Evolutionary conservation across 2,329 filamentous ascomycete species (phyloP), one percentile per base, ranked within the genome.

Genomic region (Botrytis fabae): DNA sequence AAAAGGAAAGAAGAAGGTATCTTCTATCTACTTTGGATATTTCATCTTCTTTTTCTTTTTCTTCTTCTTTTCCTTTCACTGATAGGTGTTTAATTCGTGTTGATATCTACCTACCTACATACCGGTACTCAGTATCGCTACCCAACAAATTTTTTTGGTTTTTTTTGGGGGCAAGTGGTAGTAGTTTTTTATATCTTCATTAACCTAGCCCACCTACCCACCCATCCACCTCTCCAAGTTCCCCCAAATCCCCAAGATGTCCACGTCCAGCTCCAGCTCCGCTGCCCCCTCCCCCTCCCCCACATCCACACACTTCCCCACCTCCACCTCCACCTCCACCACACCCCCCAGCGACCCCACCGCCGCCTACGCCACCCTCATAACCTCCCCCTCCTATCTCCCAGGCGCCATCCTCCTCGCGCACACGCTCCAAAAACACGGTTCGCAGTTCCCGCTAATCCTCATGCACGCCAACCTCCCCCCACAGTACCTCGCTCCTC

Each of bases 351-450:
- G n/a, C 59, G 59, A 38, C 38, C 38, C 38, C 61, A 44, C 40
- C n/a, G 61, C 38, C 38, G 69, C 69, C 40, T 70, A 70, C 57
- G 69, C 69, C 61, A 92, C 91, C 12, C 86, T 97, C 77, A 92
- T 97, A 81, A 97, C 94, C 73, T 94, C 94, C 82, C 88, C 88
- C 64, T 86, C 86, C 78, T 97, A 97, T 82, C 89, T 97, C 73
- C 87, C 91, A 12, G 94, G 94, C 57, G 90, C 95, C 54, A 85
- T 97, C 71, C 93, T 93, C 1, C 91, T 97, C 73, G 87, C 93
- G 78, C 88, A 92, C 82, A 93, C 92, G 57, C 88, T 97, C 77
- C 88, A 88, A 77, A 85, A 86, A 75, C 84, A 86, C 69, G 81
- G 84, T 16, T 90, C 91, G 5, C 86, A 86, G 57, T 96, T 95